Conservation (phyloP, 2,329 filamentous ascomycete species). For the Colletotrichum echinochloae region DNA sequence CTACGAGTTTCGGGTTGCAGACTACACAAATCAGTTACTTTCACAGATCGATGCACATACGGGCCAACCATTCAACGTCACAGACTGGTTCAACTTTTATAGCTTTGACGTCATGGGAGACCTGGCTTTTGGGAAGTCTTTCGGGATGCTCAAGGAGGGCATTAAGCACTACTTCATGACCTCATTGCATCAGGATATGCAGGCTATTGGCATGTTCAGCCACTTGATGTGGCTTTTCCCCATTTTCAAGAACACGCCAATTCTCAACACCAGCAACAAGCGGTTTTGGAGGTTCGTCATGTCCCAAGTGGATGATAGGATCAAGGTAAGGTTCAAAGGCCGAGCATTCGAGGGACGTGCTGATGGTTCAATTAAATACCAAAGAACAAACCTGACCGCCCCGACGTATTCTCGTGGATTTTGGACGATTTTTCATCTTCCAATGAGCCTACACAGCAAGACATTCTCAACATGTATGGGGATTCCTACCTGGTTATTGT, state of each 20-base stretch:
- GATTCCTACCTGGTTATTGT: slow-evolving; percentile 49
- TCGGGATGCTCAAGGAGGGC: slow-evolving; percentile 49
- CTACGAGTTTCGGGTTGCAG: slow-evolving; percentile 47
- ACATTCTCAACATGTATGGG: slow-evolving; percentile 44
- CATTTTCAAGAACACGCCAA: slow-evolving; percentile 42
- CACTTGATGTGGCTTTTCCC: slow-evolving; percentile 44
- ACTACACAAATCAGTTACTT: slow-evolving; percentile 45
- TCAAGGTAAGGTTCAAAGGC: slow-evolving; percentile 21
- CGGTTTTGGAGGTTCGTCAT: slow-evolving; percentile 42
- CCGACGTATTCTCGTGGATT: slow-evolving; percentile 50
- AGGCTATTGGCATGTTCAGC: slow-evolving; percentile 43
- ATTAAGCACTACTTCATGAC: slow-evolving; percentile 46
- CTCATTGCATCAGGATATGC: slow-evolving; percentile 44
- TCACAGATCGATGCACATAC: slow-evolving; percentile 43
- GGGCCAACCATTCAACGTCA: slow-evolving; percentile 46
- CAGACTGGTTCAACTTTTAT: slow-evolving; percentile 51
- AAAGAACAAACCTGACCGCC: slow-evolving; percentile 41
- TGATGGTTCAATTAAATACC: not conserved
- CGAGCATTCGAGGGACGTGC: not conserved
- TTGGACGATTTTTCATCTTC: slow-evolving; percentile 45
- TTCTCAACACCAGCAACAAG: slow-evolving; percentile 42
- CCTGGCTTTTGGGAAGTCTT: slow-evolving; percentile 53
- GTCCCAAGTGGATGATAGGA: slow-evolving; percentile 35
- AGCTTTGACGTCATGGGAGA: slow-evolving; percentile 57
- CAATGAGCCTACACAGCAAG: slow-evolving; percentile 42